Evolutionary conservation across 352 stramenopile species (phyloP), one percentile per base, ranked within the genome.

Genomic region (Phytophthora melonis): DNA sequence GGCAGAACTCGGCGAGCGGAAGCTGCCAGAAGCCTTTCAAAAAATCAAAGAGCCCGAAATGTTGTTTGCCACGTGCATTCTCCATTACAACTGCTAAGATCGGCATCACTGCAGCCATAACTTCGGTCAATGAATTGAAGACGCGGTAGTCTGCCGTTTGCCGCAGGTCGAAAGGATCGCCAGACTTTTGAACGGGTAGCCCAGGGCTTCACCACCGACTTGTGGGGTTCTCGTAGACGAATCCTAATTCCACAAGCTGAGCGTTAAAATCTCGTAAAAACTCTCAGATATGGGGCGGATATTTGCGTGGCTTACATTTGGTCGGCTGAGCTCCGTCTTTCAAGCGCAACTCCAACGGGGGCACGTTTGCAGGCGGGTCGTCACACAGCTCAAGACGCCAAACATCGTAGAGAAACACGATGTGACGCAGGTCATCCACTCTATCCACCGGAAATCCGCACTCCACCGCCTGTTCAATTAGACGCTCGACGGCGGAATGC

Each of bases 21-120:
- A 41, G 34, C 14, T 72, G 57, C 45, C 21, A 65, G 63, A 72
- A n/a, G 11, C 63, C 63, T 10, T 61, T 63, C 13, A 53, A 5
- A 5, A 70, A 58, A 23, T 52, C 53, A 49, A 70, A 70, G 2
- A 63, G 34, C 13, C 39, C 55, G 34, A 63, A 70, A 10, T 70
- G 63, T 58, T 49, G 14, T 39, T 70, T 25, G 23, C 23, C 23
- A 25, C 23, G 23, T 25, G 23, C 23, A 25, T 25, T 25, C 23
- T 25, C 23, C 23, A 25, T 25, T 25, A 25, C 23, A 25, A 25
- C 23, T 25, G 23, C 23, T 25, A 25, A 25, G 23, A 25, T 25
- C 23, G 23, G 23, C 23, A 25, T 25, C 23, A 25, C 23, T 25
- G 23, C 23, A 25, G 23, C 23, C 23, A 72, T 66, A 18, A 60